Evolutionary conservation across 164 flowering plant genomes (phyloP).

Genomic region (Vitis amurensis): DNA sequence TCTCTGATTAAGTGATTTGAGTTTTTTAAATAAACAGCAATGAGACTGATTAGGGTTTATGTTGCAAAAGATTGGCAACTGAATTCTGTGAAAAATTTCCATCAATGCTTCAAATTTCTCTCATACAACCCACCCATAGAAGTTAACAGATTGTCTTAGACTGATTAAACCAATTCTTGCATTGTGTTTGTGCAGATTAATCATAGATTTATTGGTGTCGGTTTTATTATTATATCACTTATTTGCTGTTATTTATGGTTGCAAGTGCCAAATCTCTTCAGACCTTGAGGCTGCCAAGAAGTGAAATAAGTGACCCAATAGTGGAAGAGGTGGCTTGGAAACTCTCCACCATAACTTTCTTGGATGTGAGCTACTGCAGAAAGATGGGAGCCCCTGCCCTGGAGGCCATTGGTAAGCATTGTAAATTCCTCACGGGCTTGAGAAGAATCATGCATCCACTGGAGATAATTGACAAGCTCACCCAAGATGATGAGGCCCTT

Average conservation of each 20-base stretch:
- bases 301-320: conserved; percentile 44
- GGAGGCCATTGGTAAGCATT: conserved; percentile 49
- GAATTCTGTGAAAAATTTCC: too few relatives aligned
- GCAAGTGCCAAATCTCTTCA: conserved; percentile 48
- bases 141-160: too few relatives aligned
- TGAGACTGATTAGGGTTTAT: too few relatives aligned
- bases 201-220: conserved; percentile 9
- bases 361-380: conserved; percentile 49
- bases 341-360: conserved; percentile 35
- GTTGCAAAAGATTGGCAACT: too few relatives aligned
- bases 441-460: conserved; percentile 50
- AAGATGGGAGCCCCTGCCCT: conserved; percentile 39
- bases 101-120: too few relatives aligned
- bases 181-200: too few relatives aligned
- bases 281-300: conserved; percentile 48
- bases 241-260: not conserved
- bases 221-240: conserved; percentile 11
- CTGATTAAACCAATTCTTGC: too few relatives aligned
- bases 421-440: conserved; percentile 37
- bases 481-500: conserved; percentile 59
- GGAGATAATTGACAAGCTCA: conserved; percentile 28
- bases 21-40: too few relatives aligned
- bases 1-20: too few relatives aligned
- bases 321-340: conserved; percentile 43
- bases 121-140: too few relatives aligned